These are phyloP conservation scores for Fraxinus pennsylvanica DNA, from an alignment of 257 asterid genomes.

Conservation along the genomic window DNA sequence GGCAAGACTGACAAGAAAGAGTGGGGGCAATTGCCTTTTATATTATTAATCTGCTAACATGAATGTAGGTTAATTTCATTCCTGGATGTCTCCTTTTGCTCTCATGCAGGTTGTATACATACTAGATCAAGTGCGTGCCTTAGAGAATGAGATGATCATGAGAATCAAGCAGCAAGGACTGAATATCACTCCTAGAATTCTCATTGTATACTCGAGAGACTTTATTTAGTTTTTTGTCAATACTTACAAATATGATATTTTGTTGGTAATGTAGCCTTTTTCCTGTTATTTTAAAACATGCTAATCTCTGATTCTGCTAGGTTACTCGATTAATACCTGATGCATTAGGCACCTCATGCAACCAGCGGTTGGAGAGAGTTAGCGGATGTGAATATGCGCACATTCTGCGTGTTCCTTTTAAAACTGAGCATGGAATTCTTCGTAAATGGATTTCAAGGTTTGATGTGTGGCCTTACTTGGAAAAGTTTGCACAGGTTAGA, in stretches of 20 bases:
- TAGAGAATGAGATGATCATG: slow-evolving; percentile 89
- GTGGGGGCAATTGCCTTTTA: neutral
- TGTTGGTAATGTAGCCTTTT: slow-evolving; percentile 2
- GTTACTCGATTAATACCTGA: slow-evolving; percentile 97
- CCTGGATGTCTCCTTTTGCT: neutral
- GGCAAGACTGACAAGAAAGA: too few relatives aligned
- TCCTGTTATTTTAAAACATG: neutral
- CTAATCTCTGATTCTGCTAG: slow-evolving; percentile 37
- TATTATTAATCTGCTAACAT: neutral
- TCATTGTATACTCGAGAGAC: slow-evolving; percentile 52
- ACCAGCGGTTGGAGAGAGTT: slow-evolving; percentile 84
- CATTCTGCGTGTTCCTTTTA: slow-evolving; percentile 88
- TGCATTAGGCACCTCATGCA: slow-evolving; percentile 90
- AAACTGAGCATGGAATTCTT: slow-evolving; percentile 77
- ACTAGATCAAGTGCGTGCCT: slow-evolving; percentile 96
- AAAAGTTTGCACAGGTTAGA: slow-evolving; percentile 78
- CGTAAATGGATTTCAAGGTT: slow-evolving; percentile 96
- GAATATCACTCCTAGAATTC: slow-evolving; percentile 71
- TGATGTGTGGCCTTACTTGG: slow-evolving; percentile 97
- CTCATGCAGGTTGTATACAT: slow-evolving; percentile 76
- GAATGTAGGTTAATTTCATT: neutral
- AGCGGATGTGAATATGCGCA: slow-evolving; percentile 85
- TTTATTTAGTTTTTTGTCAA: slow-evolving; percentile 2
- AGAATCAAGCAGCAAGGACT: slow-evolving; percentile 91
- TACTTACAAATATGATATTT: slow-evolving; percentile 4